phyloP scores from a whole-genome alignment of 306 rosid genomes.

The Acacia melanoxylon region DNA sequence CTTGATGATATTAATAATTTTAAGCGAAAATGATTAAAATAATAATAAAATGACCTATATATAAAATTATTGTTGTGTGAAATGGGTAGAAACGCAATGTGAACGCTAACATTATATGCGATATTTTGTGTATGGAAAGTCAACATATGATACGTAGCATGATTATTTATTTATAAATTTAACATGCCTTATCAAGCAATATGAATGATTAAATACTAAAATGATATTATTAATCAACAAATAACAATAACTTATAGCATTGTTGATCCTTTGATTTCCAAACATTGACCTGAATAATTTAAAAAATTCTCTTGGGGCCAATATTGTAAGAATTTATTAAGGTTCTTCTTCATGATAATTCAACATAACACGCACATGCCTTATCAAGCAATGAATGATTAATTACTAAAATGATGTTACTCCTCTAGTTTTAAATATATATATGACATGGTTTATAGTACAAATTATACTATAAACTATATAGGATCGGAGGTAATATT shows the following conservation, averaged over 20 bases:
- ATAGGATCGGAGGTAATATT: no score
- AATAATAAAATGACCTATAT: neutral
- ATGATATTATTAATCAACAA: no score
- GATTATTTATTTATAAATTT: neutral
- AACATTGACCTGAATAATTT: no score
- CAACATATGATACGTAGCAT: neutral
- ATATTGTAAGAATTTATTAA: no score
- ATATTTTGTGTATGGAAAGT: neutral
- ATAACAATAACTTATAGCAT: no score
- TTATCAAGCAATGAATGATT: neutral
- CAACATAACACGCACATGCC: no score
- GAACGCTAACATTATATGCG: neutral
- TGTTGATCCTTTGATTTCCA: no score
- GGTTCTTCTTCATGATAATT: no score
- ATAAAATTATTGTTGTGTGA: neutral
- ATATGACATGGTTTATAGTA: no score
- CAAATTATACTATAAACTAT: no score
- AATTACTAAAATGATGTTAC: neutral
- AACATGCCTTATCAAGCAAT: slow-evolving; percentile 1
- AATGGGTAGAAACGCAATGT: neutral
- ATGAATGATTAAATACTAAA: neutral
- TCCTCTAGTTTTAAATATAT: no score
- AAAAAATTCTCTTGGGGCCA: no score
- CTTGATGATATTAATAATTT: neutral
- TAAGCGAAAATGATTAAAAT: neutral